Base-by-base conservation (phyloP, 1,284 basidiomycete genomes). In the Schizophyllum amplum region DNA sequence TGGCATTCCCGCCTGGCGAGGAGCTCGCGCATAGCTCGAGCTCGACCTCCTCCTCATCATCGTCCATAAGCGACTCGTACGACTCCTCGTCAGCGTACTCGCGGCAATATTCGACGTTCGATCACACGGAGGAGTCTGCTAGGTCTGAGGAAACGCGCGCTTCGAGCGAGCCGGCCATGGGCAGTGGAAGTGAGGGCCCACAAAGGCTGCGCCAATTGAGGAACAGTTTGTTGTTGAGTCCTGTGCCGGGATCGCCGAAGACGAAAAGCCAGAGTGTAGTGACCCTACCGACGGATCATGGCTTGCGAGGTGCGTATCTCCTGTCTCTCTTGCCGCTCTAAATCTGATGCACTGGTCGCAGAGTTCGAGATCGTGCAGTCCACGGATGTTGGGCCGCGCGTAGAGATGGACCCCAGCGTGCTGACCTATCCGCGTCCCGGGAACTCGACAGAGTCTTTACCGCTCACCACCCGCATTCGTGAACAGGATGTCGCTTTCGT, bases 371-470 rank as follows among this genome's bases (percentile, higher is more conserved):
- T 4, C 17, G 33, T 42, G 2, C 33, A 42, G 33, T 42, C 33
- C 13, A 9, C 33, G 17, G 33, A 42, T 17, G 3, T 42, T 17
- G 33, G 33, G 4, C 33, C 33, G 17, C 33, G 33, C 11, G 33
- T 42, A 9, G 77, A 79, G 61, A 72, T 78, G 71, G 81, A 91
- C 66, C 79, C 79, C 0, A 85, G 83, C 13, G 89, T 90, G 56
- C 73, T 85, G 59, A 76, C 72, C 20, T 86, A 90, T 69, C 85
- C 83, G 17, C 79, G 87, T 52, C 84, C 88, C 13, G 83, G 78
- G 47, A 79, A 81, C 59, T 85, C 83, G 33, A 88, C 86, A 15
- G 86, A 87, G 65, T 83, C 80, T 33, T 71, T 85, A 17, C 83
- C 83, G 21, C 67, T 72, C 24, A 62, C 59, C 56, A 64, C 59